phyloP scores from a whole-genome alignment of 78 protist species.

The Chrysochromulina tobinii region DNA sequence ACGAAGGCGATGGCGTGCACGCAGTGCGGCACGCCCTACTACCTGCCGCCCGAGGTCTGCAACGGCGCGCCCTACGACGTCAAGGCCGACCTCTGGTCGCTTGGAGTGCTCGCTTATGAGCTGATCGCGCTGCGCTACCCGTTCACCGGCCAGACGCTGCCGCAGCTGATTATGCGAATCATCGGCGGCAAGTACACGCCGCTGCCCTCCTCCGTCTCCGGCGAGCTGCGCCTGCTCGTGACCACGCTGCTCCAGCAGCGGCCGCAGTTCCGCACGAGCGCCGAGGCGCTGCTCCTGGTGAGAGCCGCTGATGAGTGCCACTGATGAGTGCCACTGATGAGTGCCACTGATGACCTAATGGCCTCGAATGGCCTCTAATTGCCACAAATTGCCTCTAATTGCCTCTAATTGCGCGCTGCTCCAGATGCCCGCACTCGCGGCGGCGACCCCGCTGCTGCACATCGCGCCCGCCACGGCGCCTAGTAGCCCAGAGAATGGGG shows the following conservation, averaged over 20 bases:
- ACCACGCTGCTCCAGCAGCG: neutral
- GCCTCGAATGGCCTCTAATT: no score
- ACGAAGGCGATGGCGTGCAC: conserved; percentile 23
- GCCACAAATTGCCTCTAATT: no score
- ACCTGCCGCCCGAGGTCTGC: conserved; percentile 24
- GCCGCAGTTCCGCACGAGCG: neutral
- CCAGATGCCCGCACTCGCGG: no score
- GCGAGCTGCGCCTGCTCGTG: neutral
- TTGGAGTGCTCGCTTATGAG: conserved; percentile 27
- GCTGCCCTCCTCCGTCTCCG: neutral
- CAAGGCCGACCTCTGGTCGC: conserved; percentile 46
- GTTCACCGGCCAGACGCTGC: neutral
- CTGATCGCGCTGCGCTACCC: neutral
- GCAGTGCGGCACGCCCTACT: conserved; percentile 34
- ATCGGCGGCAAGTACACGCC: neutral
- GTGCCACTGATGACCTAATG: no score
- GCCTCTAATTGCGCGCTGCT: no score
- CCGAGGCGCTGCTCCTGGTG: neutral
- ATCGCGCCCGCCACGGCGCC: no score
- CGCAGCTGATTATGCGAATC: neutral
- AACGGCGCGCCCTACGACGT: neutral
- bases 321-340: no score
- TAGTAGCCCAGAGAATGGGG: no score
- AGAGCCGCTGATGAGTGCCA: no score
- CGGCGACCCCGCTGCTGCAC: no score